Conservation (phyloP, 345 rosid species). For the Heritiera fomes region DNA sequence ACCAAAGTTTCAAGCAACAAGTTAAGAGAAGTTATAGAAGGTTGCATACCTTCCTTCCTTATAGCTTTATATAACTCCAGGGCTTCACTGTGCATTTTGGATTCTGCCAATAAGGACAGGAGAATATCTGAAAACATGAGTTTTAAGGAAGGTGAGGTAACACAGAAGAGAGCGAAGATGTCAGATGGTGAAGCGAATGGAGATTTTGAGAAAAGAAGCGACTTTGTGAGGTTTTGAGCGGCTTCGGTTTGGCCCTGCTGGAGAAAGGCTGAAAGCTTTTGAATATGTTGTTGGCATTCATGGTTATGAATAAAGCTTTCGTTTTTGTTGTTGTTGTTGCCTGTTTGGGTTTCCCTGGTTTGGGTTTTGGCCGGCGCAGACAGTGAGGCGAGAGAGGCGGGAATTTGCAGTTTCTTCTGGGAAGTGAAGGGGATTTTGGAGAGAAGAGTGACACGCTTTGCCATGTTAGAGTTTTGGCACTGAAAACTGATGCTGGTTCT, state of each 20-base stretch:
- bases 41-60: constrained; percentile 51
- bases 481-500: background rate
- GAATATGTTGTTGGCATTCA: constrained; percentile 12
- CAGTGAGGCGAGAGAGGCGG: background rate
- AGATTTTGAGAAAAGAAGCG: constrained; percentile 41
- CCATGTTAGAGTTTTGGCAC: background rate
- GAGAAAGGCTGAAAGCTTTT: constrained; percentile 38
- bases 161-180: constrained; percentile 51
- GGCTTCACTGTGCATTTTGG: constrained; percentile 52
- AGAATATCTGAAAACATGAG: constrained; percentile 50
- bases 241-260: constrained; percentile 45
- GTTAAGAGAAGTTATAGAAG: constrained; percentile 44
- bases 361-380: background rate
- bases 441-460: constrained; percentile 3
- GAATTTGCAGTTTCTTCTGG: background rate
- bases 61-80: constrained; percentile 40
- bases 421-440: background rate
- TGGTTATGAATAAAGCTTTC: constrained; percentile 6
- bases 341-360: background rate
- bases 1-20: constrained; percentile 46
- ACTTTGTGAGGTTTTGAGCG: constrained; percentile 48
- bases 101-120: constrained; percentile 41
- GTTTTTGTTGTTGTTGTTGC: background rate
- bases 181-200: constrained; percentile 50
- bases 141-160: constrained; percentile 40